These are phyloP conservation scores for Alternaria dauci DNA, from an alignment of 2,329 filamentous ascomycete genomes.

Conservation along the genomic window DNA sequence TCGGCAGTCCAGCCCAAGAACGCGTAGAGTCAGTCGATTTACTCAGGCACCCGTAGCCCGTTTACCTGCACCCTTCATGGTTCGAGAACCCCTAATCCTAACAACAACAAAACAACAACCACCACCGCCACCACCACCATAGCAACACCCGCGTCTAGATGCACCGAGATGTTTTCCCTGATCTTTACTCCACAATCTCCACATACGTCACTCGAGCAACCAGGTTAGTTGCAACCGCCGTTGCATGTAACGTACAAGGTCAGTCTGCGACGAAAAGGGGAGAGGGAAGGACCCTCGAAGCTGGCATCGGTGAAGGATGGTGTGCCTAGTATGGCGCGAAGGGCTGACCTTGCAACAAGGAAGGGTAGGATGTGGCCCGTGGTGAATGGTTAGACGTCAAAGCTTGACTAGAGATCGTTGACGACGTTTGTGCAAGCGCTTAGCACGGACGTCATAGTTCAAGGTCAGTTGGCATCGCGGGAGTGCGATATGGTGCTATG, in stretches of 20 bases:
- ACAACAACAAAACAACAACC: no score
- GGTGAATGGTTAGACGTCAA: not conserved
- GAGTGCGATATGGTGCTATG: not conserved
- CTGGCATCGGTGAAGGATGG: not conserved
- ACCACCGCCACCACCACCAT: not conserved
- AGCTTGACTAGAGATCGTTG: not conserved
- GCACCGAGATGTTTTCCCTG: not conserved
- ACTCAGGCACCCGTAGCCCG: not conserved
- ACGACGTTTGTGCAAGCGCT: not conserved
- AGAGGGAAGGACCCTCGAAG: not conserved
- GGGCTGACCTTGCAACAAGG: not conserved
- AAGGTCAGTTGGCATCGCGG: not conserved
- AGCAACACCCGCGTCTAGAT: not conserved
- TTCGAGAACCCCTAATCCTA: not conserved
- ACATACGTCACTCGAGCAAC: slow-evolving; percentile 4
- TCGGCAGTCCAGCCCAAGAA: not conserved
- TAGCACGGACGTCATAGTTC: not conserved
- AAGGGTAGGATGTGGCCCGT: not conserved
- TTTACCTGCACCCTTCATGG: not conserved
- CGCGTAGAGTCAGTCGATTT: not conserved
- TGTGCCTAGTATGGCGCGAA: not conserved
- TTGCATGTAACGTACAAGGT: not conserved
- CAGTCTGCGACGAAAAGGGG: not conserved
- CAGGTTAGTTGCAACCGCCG: not conserved
- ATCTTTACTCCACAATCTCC: not conserved